These are phyloP conservation scores for Colletotrichum acutatum DNA, from an alignment of 2,329 filamentous ascomycete genomes.

Conservation along the genomic window DNA sequence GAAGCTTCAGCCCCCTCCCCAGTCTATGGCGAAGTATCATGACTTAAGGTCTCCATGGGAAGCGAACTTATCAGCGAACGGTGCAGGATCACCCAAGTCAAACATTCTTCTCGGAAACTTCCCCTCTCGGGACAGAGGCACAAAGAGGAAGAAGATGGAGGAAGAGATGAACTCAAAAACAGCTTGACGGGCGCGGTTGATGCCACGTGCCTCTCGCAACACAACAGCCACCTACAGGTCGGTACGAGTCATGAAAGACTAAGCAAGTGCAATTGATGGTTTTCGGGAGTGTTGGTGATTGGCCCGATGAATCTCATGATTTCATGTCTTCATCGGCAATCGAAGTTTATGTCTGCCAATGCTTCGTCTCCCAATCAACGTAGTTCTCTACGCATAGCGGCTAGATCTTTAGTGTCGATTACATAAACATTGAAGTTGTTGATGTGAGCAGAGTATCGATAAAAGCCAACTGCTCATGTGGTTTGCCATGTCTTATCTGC, in stretches of 20 bases:
- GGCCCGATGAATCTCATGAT: not conserved
- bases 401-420: not conserved
- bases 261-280: not conserved
- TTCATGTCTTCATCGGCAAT: not conserved
- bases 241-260: not conserved
- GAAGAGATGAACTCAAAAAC: not conserved
- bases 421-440: not conserved
- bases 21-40: not conserved
- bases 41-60: not conserved
- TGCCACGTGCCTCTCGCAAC: not conserved
- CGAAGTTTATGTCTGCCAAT: not conserved
- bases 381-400: not conserved
- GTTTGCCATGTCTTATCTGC: not conserved
- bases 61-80: not conserved
- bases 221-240: not conserved
- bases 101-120: not conserved
- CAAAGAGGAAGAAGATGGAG: not conserved
- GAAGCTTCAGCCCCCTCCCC: not conserved
- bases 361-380: not conserved
- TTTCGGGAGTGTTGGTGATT: not conserved
- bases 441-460: not conserved
- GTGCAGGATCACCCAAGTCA: not conserved
- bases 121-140: not conserved
- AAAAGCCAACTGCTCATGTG: not conserved
- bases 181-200: not conserved